A percentile compares a stretch with the other conserved stretches of the same genome.
These are phyloP conservation scores for Apophysomyces trapeziformis DNA, from an alignment of 371 early-diverging fungal genomes.

Conservation along the genomic window DNA sequence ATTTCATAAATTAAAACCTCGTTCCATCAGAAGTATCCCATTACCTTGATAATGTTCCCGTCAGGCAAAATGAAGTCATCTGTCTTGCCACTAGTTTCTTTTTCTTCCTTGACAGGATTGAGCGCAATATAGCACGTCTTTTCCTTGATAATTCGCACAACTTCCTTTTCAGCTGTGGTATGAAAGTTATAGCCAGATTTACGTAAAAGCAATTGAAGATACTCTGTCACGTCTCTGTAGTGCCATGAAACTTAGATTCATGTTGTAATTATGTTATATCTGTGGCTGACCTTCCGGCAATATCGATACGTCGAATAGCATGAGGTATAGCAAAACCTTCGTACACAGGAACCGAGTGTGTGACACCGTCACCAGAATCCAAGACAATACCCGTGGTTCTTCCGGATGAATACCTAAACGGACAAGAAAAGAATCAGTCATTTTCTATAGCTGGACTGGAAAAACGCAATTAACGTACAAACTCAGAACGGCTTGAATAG, in stretches of 20 bases:
- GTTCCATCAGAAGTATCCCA: background rate
- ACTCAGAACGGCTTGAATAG: conserved; percentile 94
- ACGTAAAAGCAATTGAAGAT: conserved; percentile 84
- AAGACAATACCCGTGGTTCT: conserved; percentile 96
- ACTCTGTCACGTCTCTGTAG: conserved; percentile 85
- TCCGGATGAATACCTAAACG: conserved; percentile 83
- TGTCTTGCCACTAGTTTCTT: conserved; percentile 70
- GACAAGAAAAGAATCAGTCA: background rate
- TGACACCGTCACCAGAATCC: conserved; percentile 94
- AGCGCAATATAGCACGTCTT: conserved; percentile 93
- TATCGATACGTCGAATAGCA: conserved; percentile 89
- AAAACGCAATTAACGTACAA: conserved; percentile 56
- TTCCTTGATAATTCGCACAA: conserved; percentile 95
- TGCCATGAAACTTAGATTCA: background rate
- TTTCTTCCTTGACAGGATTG: conserved; percentile 88
- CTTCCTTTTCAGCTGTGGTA: conserved; percentile 93
- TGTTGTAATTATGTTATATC: background rate
- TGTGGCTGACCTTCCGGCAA: conserved; percentile 78
- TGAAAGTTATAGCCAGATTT: conserved; percentile 87
- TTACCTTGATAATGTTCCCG: conserved; percentile 84
- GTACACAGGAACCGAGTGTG: conserved; percentile 94
- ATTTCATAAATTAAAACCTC: conserved; percentile 3
- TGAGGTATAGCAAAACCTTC: conserved; percentile 96
- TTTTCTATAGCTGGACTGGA: background rate
- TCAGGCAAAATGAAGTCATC: conserved; percentile 92